These are phyloP conservation scores for Colletotrichum endophyticum DNA, from an alignment of 2,329 filamentous ascomycete genomes.

Conservation along the genomic window DNA sequence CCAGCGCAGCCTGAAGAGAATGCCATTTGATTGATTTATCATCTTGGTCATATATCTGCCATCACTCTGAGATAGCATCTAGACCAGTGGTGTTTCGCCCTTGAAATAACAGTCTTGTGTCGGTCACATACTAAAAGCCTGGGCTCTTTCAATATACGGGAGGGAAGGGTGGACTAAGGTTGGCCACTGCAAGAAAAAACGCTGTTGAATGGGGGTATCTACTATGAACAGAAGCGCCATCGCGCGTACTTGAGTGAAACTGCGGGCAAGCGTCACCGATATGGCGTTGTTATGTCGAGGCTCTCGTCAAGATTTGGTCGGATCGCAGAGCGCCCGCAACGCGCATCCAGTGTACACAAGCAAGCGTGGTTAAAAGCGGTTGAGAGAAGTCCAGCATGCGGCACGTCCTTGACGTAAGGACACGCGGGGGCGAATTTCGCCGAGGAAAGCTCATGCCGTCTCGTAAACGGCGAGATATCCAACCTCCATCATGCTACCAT, in stretches of 20 bases:
- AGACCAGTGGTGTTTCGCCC: neutral
- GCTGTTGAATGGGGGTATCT: neutral
- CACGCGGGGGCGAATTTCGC: neutral
- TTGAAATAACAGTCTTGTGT: neutral
- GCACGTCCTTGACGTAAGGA: neutral
- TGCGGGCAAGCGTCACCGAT: neutral
- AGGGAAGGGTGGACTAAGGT: neutral
- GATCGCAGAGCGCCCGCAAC: neutral
- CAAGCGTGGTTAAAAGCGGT: neutral
- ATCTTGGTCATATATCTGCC: neutral
- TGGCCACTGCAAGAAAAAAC: neutral
- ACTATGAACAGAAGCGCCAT: neutral
- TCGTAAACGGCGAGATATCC: conserved; percentile 52
- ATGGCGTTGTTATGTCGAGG: neutral
- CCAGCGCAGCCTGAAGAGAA: neutral
- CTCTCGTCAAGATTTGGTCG: neutral
- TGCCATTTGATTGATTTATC: neutral
- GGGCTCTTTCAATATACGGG: neutral
- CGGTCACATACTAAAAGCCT: neutral
- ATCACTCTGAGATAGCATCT: neutral
- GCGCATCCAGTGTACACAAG: neutral
- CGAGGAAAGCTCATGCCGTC: neutral
- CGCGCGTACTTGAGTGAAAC: neutral
- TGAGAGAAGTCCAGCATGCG: neutral
- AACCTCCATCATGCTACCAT: conserved; percentile 55